Evolutionary conservation across 2,329 filamentous ascomycete genomes (phyloP).

Genomic region (Byssochlamys sp.): DNA sequence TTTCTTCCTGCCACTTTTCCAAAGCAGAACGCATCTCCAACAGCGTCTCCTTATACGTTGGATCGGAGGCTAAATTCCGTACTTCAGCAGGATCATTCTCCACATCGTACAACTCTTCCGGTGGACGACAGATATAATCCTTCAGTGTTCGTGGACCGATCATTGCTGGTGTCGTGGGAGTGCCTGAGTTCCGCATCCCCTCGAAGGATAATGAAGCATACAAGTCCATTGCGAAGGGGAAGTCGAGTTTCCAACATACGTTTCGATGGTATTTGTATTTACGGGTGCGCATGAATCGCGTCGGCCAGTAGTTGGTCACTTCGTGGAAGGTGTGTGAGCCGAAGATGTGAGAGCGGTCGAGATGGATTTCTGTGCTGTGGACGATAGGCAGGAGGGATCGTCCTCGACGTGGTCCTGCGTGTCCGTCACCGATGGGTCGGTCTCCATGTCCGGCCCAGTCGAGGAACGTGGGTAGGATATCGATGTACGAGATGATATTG

Average conservation of each 20-base stretch:
- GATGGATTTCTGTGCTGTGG: constrained; percentile 7
- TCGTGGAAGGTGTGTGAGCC: constrained; percentile 47
- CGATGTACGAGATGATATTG: constrained; percentile 39
- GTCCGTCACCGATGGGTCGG: constrained; percentile 1
- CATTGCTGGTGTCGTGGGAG: constrained; percentile 15
- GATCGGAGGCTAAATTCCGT: constrained; percentile 32
- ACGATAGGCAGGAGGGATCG: constrained; percentile 33
- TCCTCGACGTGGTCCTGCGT: constrained; percentile 16
- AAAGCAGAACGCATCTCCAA: constrained; percentile 22
- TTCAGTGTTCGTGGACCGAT: constrained; percentile 34
- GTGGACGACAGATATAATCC: constrained; percentile 35
- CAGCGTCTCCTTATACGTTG: constrained; percentile 22
- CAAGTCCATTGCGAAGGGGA: constrained; percentile 40
- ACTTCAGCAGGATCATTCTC: constrained; percentile 39
- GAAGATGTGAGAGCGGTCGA: constrained; percentile 32
- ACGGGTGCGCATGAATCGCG: constrained; percentile 35
- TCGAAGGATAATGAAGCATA: constrained; percentile 39
- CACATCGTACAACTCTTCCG: constrained; percentile 42
- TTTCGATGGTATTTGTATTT: constrained; percentile 45
- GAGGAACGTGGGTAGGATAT: constrained; percentile 39
- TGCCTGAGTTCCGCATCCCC: constrained; percentile 31
- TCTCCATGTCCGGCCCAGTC: constrained; percentile 27
- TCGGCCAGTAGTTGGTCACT: constrained; percentile 43
- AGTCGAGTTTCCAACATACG: constrained; percentile 41
- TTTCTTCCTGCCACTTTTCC: constrained; percentile 26